These are phyloP conservation scores for Panaeolus papilionaceus DNA, from an alignment of 768 basidiomycete species.

Conservation along the genomic window DNA sequence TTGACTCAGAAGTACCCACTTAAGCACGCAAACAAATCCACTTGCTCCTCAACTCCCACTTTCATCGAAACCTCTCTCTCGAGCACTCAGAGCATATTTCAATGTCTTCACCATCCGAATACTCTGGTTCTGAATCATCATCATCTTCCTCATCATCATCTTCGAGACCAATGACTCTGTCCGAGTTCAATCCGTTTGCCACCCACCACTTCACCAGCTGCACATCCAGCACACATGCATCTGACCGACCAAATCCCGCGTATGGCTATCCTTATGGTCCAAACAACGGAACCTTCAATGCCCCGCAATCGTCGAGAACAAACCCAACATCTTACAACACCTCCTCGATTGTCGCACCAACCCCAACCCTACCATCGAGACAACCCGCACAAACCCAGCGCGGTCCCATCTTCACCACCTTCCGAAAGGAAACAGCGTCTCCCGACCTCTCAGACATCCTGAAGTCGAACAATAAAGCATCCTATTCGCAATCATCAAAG, in stretches of 20 bases:
- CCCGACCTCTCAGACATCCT: conserved; percentile 7
- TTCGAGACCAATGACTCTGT: conserved; percentile 9
- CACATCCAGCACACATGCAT: background rate
- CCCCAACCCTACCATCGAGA: background rate
- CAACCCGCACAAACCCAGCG: background rate
- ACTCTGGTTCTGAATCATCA: conserved; percentile 4
- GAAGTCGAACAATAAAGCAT: conserved; percentile 9
- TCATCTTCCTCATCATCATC: background rate
- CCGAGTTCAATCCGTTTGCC: conserved; percentile 11
- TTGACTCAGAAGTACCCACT: conserved; percentile 7
- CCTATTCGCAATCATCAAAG: conserved; percentile 6
- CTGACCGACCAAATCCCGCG: background rate
- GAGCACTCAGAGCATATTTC: background rate
- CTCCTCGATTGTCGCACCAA: background rate
- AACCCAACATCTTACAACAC: background rate
- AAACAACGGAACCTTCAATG: background rate
- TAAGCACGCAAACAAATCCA: conserved; percentile 3
- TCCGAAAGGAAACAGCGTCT: conserved; percentile 5
- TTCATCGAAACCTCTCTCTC: background rate
- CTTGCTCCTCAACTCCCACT: background rate
- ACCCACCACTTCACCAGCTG: conserved; percentile 10
- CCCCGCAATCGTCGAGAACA: background rate
- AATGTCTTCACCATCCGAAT: conserved; percentile 11
- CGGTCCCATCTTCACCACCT: background rate
- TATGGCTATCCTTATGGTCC: conserved; percentile 6